Evolutionary conservation across 2,329 filamentous ascomycete species (phyloP), one percentile per base, ranked within the genome.

Genomic region (Magnaporthiopsis poae): DNA sequence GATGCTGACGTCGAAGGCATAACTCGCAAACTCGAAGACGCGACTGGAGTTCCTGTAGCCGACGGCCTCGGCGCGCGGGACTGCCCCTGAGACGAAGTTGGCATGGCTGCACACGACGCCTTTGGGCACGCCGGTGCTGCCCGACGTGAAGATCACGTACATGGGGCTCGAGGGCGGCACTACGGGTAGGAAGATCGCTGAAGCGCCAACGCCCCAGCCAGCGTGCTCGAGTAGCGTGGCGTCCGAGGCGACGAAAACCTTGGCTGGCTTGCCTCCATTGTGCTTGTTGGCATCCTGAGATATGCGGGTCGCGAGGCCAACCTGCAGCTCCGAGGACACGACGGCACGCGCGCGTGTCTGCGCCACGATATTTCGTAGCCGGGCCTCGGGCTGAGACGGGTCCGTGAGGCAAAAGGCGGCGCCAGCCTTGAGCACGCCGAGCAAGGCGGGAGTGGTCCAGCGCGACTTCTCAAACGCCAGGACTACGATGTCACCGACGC

Each of bases 141-240:
- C 80, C 1, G 78, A 81, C 0, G 80, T 82, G 67, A 80, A 81
- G 62, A 76, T 77, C 0, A 81, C 35, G 66, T 79, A 82, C 64
- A 65, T 65, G 27, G 64, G 60, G 31, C 59, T 60, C 33, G 60
- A 27, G 18, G 64, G 35, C 21, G 64, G 64, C 33, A 65, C 64
- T 5, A 65, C 60, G 2, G 64, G 64, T 3, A 65, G 60, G 36
- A 61, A 65, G 21, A 21, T 3, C 13, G 8, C 15, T 8, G 64
- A 61, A 13, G 60, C 36, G 15, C 64, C 59, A 8, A 46, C n/a
- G 12, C 64, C 64, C 64, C 64, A 65, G n/a, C 64, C 64, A 5
- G 64, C 64, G 29, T 65, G 60, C 5, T 27, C 60, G 3, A 65
- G 64, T 0, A 61, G 39, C 5, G 60, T 56, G 29, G 36, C 64